Percentiles rank a stretch among this genome's conserved stretches.
Conservation (phyloP, 2,329 filamentous ascomycete genomes). For the Acrocalymma vagum region DNA sequence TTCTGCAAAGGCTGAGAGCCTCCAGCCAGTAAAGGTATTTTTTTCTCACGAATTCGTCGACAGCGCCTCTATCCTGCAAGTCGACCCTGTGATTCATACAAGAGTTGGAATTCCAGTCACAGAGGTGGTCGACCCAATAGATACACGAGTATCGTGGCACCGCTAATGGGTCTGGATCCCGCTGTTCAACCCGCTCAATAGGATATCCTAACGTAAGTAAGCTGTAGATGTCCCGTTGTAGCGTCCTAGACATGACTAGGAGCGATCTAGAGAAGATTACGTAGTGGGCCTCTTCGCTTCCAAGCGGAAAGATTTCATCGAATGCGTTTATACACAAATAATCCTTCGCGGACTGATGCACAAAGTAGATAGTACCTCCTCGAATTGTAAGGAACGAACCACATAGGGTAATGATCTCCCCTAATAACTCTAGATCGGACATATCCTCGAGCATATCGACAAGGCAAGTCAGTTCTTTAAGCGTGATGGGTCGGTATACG, state of each 20-base stretch:
- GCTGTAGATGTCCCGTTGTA: background rate
- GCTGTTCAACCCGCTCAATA: no score
- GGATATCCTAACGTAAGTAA: no score
- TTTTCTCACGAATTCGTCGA: conserved; percentile 6
- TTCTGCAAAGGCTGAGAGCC: conserved; percentile 20
- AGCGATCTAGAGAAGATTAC: conserved; percentile 3
- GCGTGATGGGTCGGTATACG: conserved; percentile 46
- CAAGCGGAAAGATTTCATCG: background rate
- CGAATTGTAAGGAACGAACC: no score
- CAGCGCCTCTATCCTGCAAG: conserved; percentile 3
- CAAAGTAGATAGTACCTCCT: no score
- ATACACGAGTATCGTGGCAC: no score
- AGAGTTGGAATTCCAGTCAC: no score
- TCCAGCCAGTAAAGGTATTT: conserved; percentile 18
- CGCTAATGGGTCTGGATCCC: no score
- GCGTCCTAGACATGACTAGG: background rate
- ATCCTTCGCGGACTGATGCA: background rate
- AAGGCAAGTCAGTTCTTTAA: conserved; percentile 45
- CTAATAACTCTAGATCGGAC: conserved; percentile 1
- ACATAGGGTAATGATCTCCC: no score
- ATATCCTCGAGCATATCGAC: conserved; percentile 13
- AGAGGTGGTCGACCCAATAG: no score
- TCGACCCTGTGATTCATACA: background rate
- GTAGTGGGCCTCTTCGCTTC: background rate
- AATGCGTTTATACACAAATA: background rate